Percentiles rank a stretch among this genome's conserved stretches.
Conservation (phyloP, 352 stramenopile species). For the Phytophthora cactorum region DNA sequence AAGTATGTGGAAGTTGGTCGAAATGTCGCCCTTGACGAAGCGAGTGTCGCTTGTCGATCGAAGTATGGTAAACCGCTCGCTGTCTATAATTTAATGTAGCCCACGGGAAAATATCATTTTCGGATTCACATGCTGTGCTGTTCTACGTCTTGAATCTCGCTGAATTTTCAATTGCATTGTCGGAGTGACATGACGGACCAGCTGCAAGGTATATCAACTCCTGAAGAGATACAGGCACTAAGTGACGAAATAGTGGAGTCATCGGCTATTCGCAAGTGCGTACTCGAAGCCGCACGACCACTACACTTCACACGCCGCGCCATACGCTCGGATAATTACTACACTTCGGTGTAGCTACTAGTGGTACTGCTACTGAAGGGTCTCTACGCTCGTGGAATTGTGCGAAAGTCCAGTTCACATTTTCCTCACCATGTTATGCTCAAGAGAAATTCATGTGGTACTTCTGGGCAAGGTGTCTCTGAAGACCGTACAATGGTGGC, state of each 20-base stretch:
- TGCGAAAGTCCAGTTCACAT: slow-evolving; percentile 28
- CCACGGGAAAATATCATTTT: slow-evolving; percentile 44
- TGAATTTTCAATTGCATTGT: slow-evolving; percentile 36
- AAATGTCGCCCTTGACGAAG: slow-evolving; percentile 4
- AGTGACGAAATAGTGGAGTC: not conserved
- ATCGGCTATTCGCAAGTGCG: not conserved
- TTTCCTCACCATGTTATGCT: slow-evolving; percentile 28
- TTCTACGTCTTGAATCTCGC: slow-evolving; percentile 32
- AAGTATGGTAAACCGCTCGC: slow-evolving; percentile 12
- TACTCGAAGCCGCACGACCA: not conserved
- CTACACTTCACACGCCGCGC: slow-evolving; percentile 11
- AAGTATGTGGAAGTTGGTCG: not conserved
- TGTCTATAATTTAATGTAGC: slow-evolving; percentile 25
- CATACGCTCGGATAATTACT: slow-evolving; percentile 45
- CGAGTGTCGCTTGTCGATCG: slow-evolving; percentile 4
- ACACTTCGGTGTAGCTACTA: slow-evolving; percentile 41
- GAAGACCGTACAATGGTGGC: slow-evolving; percentile 19
- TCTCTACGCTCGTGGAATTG: slow-evolving; percentile 28
- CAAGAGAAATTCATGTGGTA: slow-evolving; percentile 18
- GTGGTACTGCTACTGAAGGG: slow-evolving; percentile 25
- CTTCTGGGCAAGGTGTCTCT: slow-evolving; percentile 22
- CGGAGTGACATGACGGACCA: not conserved
- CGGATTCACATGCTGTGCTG: slow-evolving; percentile 39
- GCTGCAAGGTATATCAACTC: not conserved
- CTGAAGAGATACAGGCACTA: not conserved